phyloP scores from a whole-genome alignment of 2,329 filamentous ascomycete species.

The Pezicula carpinea region DNA sequence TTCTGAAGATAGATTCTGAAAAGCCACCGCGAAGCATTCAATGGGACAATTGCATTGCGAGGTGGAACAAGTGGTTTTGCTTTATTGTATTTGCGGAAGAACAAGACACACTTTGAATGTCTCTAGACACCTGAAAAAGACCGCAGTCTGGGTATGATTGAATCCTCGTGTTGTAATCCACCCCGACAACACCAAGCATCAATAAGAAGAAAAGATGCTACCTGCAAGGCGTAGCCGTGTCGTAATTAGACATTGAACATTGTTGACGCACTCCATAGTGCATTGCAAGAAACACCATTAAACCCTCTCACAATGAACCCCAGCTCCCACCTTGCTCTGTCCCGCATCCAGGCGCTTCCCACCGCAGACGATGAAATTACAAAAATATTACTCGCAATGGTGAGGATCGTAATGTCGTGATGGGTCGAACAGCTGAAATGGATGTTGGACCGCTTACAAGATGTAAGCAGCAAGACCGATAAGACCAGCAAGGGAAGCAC shows the following conservation, averaged over 20 bases:
- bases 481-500: constrained; percentile 55
- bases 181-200: constrained; percentile 34
- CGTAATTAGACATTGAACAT: constrained; percentile 16
- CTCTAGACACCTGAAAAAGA: constrained; percentile 27
- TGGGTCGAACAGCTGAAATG: constrained; percentile 49
- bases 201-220: constrained; percentile 39
- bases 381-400: constrained; percentile 23
- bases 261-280: constrained; percentile 29
- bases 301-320: constrained; percentile 24
- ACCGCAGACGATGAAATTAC: constrained; percentile 25
- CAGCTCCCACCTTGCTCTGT: constrained; percentile 29
- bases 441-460: constrained; percentile 26
- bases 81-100: too few relatives aligned
- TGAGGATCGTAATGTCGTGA: constrained; percentile 27
- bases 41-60: too few relatives aligned
- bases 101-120: background rate
- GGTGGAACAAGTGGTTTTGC: too few relatives aligned
- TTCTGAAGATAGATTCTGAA: too few relatives aligned
- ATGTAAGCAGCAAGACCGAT: constrained; percentile 50
- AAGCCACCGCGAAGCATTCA: too few relatives aligned
- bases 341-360: constrained; percentile 27
- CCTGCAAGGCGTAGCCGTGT: constrained; percentile 31
- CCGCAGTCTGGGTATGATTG: constrained; percentile 34
- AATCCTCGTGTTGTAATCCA: constrained; percentile 26
- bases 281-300: constrained; percentile 34